A percentile compares a stretch with the other conserved stretches of the same genome.
Conservation (phyloP, 1,284 basidiomycete species). For the Sanghuangporus sanghuang region DNA sequence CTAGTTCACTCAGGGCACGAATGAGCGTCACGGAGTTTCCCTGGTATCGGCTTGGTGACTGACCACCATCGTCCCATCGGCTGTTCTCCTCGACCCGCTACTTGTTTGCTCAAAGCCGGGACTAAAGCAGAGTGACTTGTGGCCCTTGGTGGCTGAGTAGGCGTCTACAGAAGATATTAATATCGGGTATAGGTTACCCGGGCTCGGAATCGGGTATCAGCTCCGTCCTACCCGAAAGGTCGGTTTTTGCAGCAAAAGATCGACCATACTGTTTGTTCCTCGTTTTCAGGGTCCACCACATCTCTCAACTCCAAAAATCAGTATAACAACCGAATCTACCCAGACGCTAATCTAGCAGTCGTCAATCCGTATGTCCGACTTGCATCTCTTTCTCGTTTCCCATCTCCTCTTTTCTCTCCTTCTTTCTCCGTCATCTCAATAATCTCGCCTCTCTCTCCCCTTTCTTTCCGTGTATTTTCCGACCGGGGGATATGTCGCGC, state of each 20-base stretch:
- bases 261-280: background rate
- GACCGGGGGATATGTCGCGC: background rate
- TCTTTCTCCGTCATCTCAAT: background rate
- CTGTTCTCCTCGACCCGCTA: background rate
- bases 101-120: background rate
- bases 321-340: background rate
- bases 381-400: constrained; percentile 2
- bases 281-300: background rate
- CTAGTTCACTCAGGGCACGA: background rate
- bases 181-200: background rate
- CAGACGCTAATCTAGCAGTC: constrained; percentile 2
- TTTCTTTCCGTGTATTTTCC: background rate
- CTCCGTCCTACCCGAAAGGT: background rate
- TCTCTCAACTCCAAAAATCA: background rate
- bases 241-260: background rate
- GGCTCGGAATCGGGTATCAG: background rate
- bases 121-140: background rate
- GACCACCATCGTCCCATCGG: background rate
- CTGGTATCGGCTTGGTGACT: background rate
- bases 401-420: constrained; percentile 3
- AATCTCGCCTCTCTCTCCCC: background rate
- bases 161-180: background rate
- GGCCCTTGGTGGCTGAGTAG: background rate
- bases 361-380: constrained; percentile 16
- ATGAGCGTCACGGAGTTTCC: background rate